Evolutionary conservation across 2,329 filamentous ascomycete species (phyloP).

Genomic region (Venturia pyrina): DNA sequence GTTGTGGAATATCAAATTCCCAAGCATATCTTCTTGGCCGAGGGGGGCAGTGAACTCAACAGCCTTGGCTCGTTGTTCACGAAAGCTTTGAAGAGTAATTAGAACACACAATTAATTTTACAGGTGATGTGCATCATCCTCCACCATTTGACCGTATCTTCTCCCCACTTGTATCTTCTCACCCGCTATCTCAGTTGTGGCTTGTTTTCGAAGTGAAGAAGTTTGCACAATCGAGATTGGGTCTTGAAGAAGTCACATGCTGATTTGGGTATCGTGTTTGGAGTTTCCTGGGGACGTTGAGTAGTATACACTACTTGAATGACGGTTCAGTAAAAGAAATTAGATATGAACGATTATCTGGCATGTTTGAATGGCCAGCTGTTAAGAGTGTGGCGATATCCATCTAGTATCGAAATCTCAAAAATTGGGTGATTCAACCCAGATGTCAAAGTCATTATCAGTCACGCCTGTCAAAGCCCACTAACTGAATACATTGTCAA

Average conservation of each 20-base stretch:
- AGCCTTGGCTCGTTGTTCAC: background rate
- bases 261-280: too few species aligned
- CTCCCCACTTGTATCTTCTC: background rate
- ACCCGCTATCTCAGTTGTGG: background rate
- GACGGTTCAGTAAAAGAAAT: too few species aligned
- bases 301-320: too few species aligned
- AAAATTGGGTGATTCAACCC: too few species aligned
- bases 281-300: too few species aligned
- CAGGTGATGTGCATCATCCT: background rate
- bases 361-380: too few species aligned
- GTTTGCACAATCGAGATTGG: background rate
- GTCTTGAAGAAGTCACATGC: background rate
- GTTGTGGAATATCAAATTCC: slow-evolving; percentile 61
- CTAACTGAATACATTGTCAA: too few species aligned
- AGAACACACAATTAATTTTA: background rate
- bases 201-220: background rate
- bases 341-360: too few species aligned
- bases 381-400: too few species aligned
- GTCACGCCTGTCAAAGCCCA: too few species aligned
- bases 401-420: too few species aligned
- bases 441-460: too few species aligned
- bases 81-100: background rate
- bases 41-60: background rate
- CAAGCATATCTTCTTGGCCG: slow-evolving; percentile 7
- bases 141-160: background rate